Percentiles rank a stretch among this genome's conserved stretches.
Evolutionary conservation across 192 early-diverging fungal genomes (phyloP).

Genomic region (Coemansia sp.): DNA sequence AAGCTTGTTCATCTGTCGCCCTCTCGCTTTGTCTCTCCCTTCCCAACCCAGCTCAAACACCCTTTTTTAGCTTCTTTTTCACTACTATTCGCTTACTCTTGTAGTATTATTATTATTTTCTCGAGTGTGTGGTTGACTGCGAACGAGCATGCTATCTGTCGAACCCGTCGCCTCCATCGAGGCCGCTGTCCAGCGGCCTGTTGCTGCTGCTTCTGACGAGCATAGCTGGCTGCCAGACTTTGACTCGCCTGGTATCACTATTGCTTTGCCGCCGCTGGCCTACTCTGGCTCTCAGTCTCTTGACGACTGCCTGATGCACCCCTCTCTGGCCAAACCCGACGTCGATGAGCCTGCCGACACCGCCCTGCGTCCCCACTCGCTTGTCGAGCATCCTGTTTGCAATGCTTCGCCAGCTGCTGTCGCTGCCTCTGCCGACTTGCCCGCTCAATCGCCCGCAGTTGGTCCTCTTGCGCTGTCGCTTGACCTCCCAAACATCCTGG

Average conservation of each 20-base stretch:
- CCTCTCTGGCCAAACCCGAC: background rate
- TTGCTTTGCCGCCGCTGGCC: constrained; percentile 27
- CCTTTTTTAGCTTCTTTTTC: background rate
- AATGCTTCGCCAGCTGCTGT: background rate
- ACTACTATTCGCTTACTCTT: background rate
- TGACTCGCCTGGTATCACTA: constrained; percentile 28
- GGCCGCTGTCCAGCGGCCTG: background rate
- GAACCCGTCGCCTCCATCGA: constrained; percentile 13
- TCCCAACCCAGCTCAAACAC: background rate
- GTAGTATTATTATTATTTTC: background rate
- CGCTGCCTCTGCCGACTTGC: background rate
- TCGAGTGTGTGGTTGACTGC: constrained; percentile 1
- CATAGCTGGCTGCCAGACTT: constrained; percentile 49
- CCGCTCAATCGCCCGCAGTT: background rate
- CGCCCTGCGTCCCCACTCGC: constrained; percentile 5
- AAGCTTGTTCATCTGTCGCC: too few species aligned
- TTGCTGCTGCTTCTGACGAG: background rate
- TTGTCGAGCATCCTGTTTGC: background rate
- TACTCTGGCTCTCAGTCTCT: background rate
- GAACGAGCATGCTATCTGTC: constrained; percentile 28
- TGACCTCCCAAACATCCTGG: background rate
- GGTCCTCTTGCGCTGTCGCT: background rate
- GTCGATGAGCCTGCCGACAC: background rate
- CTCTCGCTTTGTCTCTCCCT: background rate
- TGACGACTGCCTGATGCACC: background rate